phyloP scores from a whole-genome alignment of 306 rosid genomes.

The Malus fusca region DNA sequence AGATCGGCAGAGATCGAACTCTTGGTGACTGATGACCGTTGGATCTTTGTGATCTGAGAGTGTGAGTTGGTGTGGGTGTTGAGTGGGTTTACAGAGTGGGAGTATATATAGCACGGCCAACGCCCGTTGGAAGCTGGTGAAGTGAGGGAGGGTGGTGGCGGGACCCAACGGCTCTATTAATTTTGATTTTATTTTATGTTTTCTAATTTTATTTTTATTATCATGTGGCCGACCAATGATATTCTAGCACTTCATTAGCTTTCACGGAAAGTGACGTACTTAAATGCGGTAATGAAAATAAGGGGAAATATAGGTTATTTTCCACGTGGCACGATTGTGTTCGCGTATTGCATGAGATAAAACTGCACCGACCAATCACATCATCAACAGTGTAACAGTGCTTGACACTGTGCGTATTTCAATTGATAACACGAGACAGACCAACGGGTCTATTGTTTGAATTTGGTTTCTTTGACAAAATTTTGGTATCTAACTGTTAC shows the following conservation, averaged over 20 bases:
- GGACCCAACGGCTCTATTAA: slow-evolving; percentile 5
- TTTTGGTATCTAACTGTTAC: not conserved
- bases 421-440: not conserved
- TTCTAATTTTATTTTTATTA: not conserved
- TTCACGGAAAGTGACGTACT: not conserved
- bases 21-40: not conserved
- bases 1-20: not conserved
- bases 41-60: not conserved
- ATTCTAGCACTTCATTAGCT: not conserved
- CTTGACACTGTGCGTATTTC: not conserved
- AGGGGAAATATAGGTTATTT: not conserved
- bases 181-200: not conserved
- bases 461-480: not conserved
- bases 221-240: slow-evolving; percentile 27
- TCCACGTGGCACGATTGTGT: slow-evolving; percentile 13
- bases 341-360: not conserved
- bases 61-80: not conserved
- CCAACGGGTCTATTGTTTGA: not conserved
- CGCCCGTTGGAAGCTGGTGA: not conserved
- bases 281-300: not conserved
- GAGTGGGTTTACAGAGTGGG: not conserved
- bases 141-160: slow-evolving; percentile 17
- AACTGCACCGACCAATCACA: slow-evolving; percentile 12
- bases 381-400: not conserved
- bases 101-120: not conserved